These are phyloP conservation scores for Chlorella ohadii DNA, from an alignment of 139 green algal species.

Conservation along the genomic window DNA sequence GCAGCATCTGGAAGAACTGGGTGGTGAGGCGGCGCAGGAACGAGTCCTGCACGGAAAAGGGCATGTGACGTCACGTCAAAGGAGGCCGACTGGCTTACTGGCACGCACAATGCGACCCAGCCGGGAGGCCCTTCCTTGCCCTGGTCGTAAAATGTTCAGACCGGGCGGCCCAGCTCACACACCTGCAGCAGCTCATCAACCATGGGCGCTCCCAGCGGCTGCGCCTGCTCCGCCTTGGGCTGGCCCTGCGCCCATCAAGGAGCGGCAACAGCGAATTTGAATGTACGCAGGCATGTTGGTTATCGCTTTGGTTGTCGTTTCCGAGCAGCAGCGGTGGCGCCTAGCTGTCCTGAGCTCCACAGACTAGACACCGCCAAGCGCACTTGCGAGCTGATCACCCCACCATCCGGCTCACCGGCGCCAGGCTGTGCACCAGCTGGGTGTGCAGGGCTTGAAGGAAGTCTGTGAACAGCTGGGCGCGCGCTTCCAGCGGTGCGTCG, in stretches of 20 bases:
- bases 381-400: too few relatives aligned
- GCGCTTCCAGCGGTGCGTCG: slow-evolving; percentile 35
- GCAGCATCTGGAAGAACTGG: slow-evolving; percentile 63
- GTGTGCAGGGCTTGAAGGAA: slow-evolving; percentile 47
- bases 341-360: too few relatives aligned
- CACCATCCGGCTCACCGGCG: slow-evolving; percentile 10
- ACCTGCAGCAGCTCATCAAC: slow-evolving; percentile 35
- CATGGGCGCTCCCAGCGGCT: slow-evolving; percentile 12
- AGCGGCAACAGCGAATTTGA: neutral
- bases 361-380: too few relatives aligned
- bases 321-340: too few relatives aligned
- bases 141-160: too few relatives aligned
- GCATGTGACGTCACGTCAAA: too few relatives aligned
- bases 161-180: too few relatives aligned
- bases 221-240: neutral
- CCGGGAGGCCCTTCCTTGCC: too few relatives aligned
- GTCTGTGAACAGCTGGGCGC: slow-evolving; percentile 46
- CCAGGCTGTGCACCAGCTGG: slow-evolving; percentile 56
- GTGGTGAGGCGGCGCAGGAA: slow-evolving; percentile 46
- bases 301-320: too few relatives aligned
- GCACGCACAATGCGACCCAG: too few relatives aligned
- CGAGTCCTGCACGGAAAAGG: neutral
- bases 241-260: neutral
- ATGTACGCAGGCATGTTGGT: too few relatives aligned
- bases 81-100: too few relatives aligned